Base-by-base conservation (phyloP, 2,329 filamentous ascomycete genomes). In the Cylindrodendrum hubeiense region DNA sequence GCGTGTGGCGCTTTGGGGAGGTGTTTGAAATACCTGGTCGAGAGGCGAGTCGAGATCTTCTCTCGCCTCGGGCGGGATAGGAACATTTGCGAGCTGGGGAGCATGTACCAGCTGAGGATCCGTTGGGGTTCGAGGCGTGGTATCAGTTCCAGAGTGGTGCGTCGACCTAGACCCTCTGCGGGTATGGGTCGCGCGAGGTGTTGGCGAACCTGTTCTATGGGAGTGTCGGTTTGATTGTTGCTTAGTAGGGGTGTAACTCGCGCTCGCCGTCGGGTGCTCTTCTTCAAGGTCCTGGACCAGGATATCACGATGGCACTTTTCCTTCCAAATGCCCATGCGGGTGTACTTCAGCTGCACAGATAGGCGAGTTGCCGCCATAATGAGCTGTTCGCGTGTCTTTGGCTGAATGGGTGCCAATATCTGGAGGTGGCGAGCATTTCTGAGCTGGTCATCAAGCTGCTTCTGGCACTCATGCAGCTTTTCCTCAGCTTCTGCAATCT, bases 291-390 rank as follows among this genome's bases (percentile, higher is more conserved):
- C 96, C 79, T 94, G 87, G 5, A 90, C 84, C 21, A 99, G 82
- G 65, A 98, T 95, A 73, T 98, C 95, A 44, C 91, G 90, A 78
- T 99, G 95, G 70, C 95, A 98, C 75, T 90, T 95, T 73, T 95
- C 88, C 58, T 91, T 92, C 94, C 95, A 98, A 21, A 98, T 96
- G 70, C 97, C 94, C 77, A 97, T 91, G 66, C 95, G 88, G n/a
- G 91, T 90, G 95, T 95, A 98, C 77, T 96, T 97, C 65, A 99
- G 82, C 77, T 95, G 94, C 4, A 94, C 94, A 60, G 95, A 90
- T 80, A 97, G 91, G 8, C 92, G 90, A 6, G 91, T 93, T 21
- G 96, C 95, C 19, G 94, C 92, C 68, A 92, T 85, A n/a, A 98
- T 86, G 59, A 98, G 87, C 64, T 94, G 89, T 65, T 98, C 95